Conservation (phyloP, 345 rosid genomes). For the Citrus sinensis region DNA sequence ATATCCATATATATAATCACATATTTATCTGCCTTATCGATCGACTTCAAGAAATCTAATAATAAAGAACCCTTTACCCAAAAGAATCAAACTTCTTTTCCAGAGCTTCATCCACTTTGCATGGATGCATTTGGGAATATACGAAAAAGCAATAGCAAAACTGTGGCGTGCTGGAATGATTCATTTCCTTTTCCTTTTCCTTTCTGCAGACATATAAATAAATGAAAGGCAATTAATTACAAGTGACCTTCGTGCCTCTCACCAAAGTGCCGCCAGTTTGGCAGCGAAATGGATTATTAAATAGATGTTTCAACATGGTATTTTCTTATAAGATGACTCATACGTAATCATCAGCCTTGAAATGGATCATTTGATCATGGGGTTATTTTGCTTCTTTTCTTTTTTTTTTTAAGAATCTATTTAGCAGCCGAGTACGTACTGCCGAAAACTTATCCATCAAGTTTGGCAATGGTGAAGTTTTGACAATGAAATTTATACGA, state of each 20-base stretch:
- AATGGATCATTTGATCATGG: too few species aligned
- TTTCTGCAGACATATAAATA: not conserved
- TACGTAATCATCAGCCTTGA: not conserved
- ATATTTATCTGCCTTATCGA: not conserved
- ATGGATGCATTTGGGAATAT: conserved; percentile 7
- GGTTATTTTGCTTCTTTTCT: too few species aligned
- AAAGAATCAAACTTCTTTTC: too few species aligned
- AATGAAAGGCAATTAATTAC: not conserved
- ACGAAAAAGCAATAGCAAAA: not conserved
- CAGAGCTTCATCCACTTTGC: not conserved
- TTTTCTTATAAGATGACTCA: too few species aligned
- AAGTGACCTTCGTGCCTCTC: not conserved
- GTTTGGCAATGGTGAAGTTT: not conserved
- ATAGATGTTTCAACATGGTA: not conserved
- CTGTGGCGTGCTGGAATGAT: not conserved
- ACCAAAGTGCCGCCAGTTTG: conserved; percentile 14
- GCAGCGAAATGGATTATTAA: not conserved
- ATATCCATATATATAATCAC: not conserved
- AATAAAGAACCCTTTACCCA: not conserved
- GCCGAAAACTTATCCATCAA: not conserved
- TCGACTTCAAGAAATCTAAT: not conserved
- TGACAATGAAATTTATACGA: too few species aligned
- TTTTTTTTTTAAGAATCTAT: too few species aligned
- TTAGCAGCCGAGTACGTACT: not conserved
- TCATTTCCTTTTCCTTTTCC: not conserved